phyloP scores from a whole-genome alignment of 78 protist species.

The Creolimax fragrantissima region DNA sequence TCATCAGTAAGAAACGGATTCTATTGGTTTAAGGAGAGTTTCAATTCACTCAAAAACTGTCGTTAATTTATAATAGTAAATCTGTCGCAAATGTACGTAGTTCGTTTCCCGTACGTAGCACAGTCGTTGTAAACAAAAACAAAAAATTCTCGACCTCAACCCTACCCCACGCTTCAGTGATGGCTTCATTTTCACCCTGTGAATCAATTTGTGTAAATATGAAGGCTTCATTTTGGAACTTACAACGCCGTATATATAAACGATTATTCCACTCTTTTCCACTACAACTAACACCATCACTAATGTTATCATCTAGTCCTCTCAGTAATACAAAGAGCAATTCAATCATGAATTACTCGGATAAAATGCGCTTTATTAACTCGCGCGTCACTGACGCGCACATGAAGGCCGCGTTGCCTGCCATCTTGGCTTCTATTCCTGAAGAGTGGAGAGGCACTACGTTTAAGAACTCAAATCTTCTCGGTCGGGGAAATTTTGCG shows the following conservation, averaged over 20 bases:
- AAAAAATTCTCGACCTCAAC: too few species aligned
- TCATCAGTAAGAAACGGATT: too few species aligned
- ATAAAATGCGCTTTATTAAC: not conserved
- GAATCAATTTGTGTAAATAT: not conserved
- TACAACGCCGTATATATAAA: not conserved
- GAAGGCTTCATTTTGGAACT: not conserved
- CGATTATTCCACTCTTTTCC: not conserved
- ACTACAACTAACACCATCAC: not conserved
- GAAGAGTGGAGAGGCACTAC: constrained; percentile 17
- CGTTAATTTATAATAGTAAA: too few species aligned
- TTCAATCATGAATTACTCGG: not conserved
- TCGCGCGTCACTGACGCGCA: not conserved
- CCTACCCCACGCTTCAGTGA: not conserved
- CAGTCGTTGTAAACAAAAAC: too few species aligned
- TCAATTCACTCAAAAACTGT: too few species aligned
- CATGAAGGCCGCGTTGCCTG: not conserved
- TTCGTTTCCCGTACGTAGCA: too few species aligned
- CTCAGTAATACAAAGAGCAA: not conserved
- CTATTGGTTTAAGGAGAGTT: too few species aligned
- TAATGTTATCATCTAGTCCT: too few species aligned
- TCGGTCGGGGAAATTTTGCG: not conserved
- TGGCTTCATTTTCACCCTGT: not conserved
- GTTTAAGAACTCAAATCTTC: not conserved
- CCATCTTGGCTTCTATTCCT: not conserved
- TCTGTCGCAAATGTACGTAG: too few species aligned